Evolutionary conservation across 2,329 filamentous ascomycete genomes (phyloP).

Genomic region (Aspergillus sclerotialis): DNA sequence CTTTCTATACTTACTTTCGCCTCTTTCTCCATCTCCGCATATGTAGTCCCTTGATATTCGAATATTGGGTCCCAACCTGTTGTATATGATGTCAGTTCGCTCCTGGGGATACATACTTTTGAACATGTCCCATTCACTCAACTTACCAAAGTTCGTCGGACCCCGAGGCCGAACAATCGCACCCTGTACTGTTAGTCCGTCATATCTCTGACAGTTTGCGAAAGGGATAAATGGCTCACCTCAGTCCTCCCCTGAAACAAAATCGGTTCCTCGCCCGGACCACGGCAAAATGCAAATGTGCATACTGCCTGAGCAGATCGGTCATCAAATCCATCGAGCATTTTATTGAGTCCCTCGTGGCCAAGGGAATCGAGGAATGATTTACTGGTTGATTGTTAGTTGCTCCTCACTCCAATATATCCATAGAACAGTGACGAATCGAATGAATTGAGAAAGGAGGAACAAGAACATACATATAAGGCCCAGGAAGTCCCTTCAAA

Average conservation of each 20-base stretch:
- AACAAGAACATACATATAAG: conserved; percentile 67
- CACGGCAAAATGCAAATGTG: conserved; percentile 87
- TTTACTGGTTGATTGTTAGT: conserved; percentile 55
- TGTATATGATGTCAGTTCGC: no score
- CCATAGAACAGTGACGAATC: not conserved
- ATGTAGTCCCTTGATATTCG: conserved; percentile 84
- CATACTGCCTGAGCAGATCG: conserved; percentile 91
- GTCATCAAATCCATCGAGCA: conserved; percentile 81
- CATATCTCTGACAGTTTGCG: not conserved
- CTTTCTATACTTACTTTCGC: conserved; percentile 84
- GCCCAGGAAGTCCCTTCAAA: conserved; percentile 81
- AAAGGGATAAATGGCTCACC: conserved; percentile 40
- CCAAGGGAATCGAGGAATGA: conserved; percentile 85
- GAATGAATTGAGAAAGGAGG: not conserved
- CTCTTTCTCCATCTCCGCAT: conserved; percentile 90
- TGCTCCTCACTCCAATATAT: no score
- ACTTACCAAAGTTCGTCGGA: conserved; percentile 71
- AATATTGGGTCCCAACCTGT: conserved; percentile 94
- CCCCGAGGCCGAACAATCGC: conserved; percentile 82
- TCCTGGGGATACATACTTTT: conserved; percentile 2
- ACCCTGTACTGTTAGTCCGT: conserved; percentile 43
- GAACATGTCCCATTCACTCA: conserved; percentile 1
- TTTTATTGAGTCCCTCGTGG: conserved; percentile 78
- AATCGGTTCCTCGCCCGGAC: conserved; percentile 74
- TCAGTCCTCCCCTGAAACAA: conserved; percentile 88